phyloP scores from a whole-genome alignment of 257 asterid genomes.

The Solanum chiquidenum region DNA sequence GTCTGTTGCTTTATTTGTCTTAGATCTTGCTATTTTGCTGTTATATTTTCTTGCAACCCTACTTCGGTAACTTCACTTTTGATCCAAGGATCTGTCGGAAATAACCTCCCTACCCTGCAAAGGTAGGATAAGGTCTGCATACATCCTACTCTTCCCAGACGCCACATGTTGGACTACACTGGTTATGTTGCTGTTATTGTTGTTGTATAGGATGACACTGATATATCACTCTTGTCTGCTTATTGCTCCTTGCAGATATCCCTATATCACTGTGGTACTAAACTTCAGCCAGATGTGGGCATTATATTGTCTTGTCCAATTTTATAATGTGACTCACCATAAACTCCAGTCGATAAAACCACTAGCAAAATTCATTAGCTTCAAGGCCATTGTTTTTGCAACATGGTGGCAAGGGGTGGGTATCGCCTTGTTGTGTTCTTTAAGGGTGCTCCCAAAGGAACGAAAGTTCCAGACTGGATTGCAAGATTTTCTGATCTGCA shows the following conservation, averaged over 20 bases:
- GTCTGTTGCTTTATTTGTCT: not conserved
- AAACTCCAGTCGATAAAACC: slow-evolving; percentile 70
- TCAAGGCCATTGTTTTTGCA: slow-evolving; percentile 91
- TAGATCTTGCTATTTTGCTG: not conserved
- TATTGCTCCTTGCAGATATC: slow-evolving; percentile 52
- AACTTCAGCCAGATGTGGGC: slow-evolving; percentile 99
- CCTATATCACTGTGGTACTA: slow-evolving; percentile 60
- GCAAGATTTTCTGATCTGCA: slow-evolving; percentile 81
- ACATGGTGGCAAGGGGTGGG: slow-evolving; percentile 99
- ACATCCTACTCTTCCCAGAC: not conserved
- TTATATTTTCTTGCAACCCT: not conserved
- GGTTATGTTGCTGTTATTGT: not conserved
- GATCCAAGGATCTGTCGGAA: not conserved
- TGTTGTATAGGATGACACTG: not conserved
- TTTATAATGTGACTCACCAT: slow-evolving; percentile 72
- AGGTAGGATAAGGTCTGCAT: not conserved
- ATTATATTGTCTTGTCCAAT: slow-evolving; percentile 73
- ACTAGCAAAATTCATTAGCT: slow-evolving; percentile 94
- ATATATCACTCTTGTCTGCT: not conserved
- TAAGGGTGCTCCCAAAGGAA: slow-evolving; percentile 47
- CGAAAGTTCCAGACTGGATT: slow-evolving; percentile 57
- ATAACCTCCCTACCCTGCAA: not conserved
- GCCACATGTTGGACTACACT: not conserved
- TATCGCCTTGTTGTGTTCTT: slow-evolving; percentile 56
- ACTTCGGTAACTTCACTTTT: not conserved